Conservation (phyloP, 495 filamentous ascomycete species). For the Aspergillus steynii region DNA sequence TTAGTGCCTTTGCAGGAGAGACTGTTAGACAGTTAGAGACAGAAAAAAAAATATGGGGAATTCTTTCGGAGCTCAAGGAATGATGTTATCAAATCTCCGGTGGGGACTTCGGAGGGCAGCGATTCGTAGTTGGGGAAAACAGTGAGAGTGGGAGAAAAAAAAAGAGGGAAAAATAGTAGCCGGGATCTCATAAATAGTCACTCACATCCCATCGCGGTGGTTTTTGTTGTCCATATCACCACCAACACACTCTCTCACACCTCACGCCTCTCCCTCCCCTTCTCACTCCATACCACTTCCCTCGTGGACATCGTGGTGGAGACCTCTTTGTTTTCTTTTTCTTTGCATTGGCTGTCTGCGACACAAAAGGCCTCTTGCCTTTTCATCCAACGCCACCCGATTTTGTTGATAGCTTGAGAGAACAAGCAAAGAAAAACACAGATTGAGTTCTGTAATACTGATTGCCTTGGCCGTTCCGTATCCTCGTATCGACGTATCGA, state of each 20-base stretch:
- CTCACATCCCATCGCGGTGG: constrained; percentile 3
- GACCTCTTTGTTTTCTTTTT: constrained; percentile 6
- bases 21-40: background rate
- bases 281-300: constrained; percentile 2
- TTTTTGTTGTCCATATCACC: background rate
- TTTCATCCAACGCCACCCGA: constrained; percentile 7
- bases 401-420: constrained; percentile 19
- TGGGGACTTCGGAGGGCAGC: constrained; percentile 4
- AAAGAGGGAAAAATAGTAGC: background rate
- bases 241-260: background rate
- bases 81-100: constrained; percentile 3
- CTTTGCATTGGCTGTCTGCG: constrained; percentile 3
- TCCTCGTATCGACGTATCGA: constrained; percentile 21
- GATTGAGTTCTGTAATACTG: constrained; percentile 22
- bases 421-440: constrained; percentile 16
- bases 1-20: constrained; percentile 3
- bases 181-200: constrained; percentile 7
- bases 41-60: constrained; percentile 7
- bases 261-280: constrained; percentile 3
- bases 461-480: constrained; percentile 14
- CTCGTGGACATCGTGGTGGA: constrained; percentile 2
- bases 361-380: constrained; percentile 5
- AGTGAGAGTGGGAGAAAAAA: background rate
- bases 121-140: background rate
- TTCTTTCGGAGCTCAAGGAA: background rate